Conservation (phyloP, 805 yeast genomes). For the Maudiozyma pseudohumilis region DNA sequence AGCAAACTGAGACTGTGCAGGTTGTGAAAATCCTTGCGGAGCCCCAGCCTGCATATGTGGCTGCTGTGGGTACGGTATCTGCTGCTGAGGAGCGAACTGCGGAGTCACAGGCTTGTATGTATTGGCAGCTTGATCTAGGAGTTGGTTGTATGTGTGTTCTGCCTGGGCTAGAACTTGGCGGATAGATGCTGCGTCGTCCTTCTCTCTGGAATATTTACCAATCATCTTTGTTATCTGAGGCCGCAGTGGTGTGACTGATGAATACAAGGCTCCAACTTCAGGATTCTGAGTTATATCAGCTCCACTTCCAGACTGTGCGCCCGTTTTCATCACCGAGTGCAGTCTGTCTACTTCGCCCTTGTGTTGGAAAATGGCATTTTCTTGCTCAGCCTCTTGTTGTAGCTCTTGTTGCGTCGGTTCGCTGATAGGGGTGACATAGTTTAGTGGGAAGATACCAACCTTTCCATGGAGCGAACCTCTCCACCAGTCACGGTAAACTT, state of each 20-base stretch:
- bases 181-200: conserved; percentile 66
- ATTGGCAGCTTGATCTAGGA: conserved; percentile 47
- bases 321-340: conserved; percentile 22
- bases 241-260: conserved; percentile 60
- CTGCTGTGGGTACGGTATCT: conserved; percentile 1
- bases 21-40: conserved; percentile 5
- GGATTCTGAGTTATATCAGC: conserved; percentile 40
- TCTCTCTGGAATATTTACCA: conserved; percentile 66
- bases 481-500: conserved; percentile 93
- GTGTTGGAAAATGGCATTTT: conserved; percentile 44
- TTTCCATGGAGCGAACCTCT: conserved; percentile 75
- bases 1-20: conserved; percentile 2
- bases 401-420: conserved; percentile 57
- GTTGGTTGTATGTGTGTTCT: conserved; percentile 54
- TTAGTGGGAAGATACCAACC: conserved; percentile 83
- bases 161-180: conserved; percentile 65
- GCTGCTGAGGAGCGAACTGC: neutral
- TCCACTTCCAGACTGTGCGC: conserved; percentile 21
- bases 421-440: conserved; percentile 74
- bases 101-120: conserved; percentile 10
- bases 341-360: conserved; percentile 59
- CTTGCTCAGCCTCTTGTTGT: conserved; percentile 38
- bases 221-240: conserved; percentile 65
- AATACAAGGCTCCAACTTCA: conserved; percentile 65
- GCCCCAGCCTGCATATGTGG: neutral